phyloP scores from a whole-genome alignment of 2,329 filamentous ascomycete species.

The Elsinoe batatas region DNA sequence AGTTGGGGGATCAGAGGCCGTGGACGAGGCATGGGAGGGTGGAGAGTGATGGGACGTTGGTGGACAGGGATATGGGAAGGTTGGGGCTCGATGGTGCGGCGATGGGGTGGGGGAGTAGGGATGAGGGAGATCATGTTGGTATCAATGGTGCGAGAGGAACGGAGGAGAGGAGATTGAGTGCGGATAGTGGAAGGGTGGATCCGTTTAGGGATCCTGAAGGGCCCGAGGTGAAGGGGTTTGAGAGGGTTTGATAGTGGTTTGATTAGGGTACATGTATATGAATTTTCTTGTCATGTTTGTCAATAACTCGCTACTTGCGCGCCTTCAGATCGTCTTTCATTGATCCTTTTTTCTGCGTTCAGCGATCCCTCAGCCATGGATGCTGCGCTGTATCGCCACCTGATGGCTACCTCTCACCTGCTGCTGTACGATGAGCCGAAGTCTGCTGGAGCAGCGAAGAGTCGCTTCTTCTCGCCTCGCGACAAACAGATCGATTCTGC shows the following conservation, averaged over 20 bases:
- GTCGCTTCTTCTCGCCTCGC: too few relatives aligned
- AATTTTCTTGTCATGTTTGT: neutral
- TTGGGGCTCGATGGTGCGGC: constrained; percentile 8
- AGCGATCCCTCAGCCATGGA: too few relatives aligned
- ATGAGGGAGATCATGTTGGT: constrained; percentile 3
- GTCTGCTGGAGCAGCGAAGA: too few relatives aligned
- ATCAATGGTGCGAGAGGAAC: neutral
- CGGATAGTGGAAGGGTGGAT: neutral
- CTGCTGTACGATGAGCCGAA: too few relatives aligned
- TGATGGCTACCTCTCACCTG: too few relatives aligned
- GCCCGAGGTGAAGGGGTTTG: neutral
- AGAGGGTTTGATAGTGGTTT: constrained; percentile 2
- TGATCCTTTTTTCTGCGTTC: too few relatives aligned
- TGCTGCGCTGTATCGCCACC: too few relatives aligned
- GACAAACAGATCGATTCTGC: too few relatives aligned
- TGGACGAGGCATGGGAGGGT: constrained; percentile 9
- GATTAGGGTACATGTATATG: neutral
- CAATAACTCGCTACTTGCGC: too few relatives aligned
- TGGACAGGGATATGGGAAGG: constrained; percentile 7
- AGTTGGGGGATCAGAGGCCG: constrained; percentile 14
- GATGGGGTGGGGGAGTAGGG: constrained; percentile 12
- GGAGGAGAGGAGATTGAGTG: neutral
- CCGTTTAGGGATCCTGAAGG: constrained; percentile 2
- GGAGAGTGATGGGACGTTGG: constrained; percentile 6
- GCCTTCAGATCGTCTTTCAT: too few relatives aligned